Base-by-base conservation (phyloP, 441 rosid genomes). In the Syzygium malaccense region DNA sequence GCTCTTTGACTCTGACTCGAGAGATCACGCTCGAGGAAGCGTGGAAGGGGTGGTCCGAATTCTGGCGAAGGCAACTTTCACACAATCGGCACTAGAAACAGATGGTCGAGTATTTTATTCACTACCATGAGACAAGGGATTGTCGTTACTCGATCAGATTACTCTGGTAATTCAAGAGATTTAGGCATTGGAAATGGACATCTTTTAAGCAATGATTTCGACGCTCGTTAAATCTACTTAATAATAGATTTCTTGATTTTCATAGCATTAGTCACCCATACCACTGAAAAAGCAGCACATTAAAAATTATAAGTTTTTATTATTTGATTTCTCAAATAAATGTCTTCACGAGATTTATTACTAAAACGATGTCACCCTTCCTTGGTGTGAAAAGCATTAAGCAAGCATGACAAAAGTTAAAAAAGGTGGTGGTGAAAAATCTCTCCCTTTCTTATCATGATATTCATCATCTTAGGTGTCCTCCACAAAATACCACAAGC, bases 1-100 rank as follows among this genome's bases (percentile, higher is more conserved):
- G 17, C 7, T 75, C 0, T 0, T 75, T 6, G 83, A 45, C 51
- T 75, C 1, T n/a, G 83, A 23, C 0, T 0, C 14, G 0, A 10
- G 62, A 68, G 51, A 37, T 71, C 17, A 5, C 2, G 25, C 25
- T 49, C 15, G 8, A 68, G 79, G 79, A 19, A 19, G 26, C 0
- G 3, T 15, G 37, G 20, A n/a, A 71, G 45, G 25, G 13, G 15
- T 45, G 49, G 28, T 37, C 15, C 6, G 0, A 33, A 68, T 19
- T 33, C 26, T 0, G 14, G 48, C 14, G 8, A 37, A 37, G 28
- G 28, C 6, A 5, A 30, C 41, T 4, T 30, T 41, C 49, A 1
- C 15, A 33, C 0, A 28, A 71, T 5, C 28, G 3, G 1, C 49
- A 37, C 6, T 33, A 10, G 28, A 11, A 14, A 33, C 33, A 45